Conservation (phyloP, 164 flowering plant genomes). For the Piper longum region DNA sequence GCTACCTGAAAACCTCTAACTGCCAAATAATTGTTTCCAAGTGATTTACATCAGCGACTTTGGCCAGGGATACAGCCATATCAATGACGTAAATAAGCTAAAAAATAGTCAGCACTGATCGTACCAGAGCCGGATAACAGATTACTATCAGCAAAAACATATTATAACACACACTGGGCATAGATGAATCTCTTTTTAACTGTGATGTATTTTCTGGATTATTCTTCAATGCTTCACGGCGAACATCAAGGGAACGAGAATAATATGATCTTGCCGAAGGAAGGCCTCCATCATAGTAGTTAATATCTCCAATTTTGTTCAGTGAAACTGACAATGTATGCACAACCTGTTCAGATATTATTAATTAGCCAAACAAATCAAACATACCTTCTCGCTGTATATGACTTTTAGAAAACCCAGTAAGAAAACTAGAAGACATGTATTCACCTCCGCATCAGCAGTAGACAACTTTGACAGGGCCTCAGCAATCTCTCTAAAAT, state of each 20-base stretch:
- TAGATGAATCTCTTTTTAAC: conserved; percentile 18
- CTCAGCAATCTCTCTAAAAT: conserved; percentile 73
- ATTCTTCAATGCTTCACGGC: conserved; percentile 59
- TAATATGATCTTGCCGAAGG: conserved; percentile 61
- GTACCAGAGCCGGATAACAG: no score
- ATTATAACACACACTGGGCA: no score
- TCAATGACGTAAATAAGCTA: conserved; percentile 40
- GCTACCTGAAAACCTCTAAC: conserved; percentile 67
- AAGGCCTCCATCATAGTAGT: conserved; percentile 77
- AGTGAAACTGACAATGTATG: conserved; percentile 96
- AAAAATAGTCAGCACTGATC: no score
- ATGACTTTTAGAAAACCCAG: not conserved
- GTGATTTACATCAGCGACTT: conserved; percentile 79
- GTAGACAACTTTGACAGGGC: conserved; percentile 56
- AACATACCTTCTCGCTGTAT: no score
- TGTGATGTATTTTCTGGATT: conserved; percentile 45
- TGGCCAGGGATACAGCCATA: conserved; percentile 81
- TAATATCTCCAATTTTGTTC: conserved; percentile 94
- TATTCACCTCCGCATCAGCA: conserved; percentile 67
- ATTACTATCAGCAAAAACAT: no score
- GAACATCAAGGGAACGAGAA: conserved; percentile 60
- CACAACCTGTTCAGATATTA: conserved; percentile 32
- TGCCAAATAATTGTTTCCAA: conserved; percentile 53
- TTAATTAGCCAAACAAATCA: not conserved
- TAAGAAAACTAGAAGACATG: not conserved